Percentiles rank a stretch among this genome's conserved stretches.
These are phyloP conservation scores for Phaeosphaeria sp. DNA, from an alignment of 2,329 filamentous ascomycete species.

Conservation along the genomic window DNA sequence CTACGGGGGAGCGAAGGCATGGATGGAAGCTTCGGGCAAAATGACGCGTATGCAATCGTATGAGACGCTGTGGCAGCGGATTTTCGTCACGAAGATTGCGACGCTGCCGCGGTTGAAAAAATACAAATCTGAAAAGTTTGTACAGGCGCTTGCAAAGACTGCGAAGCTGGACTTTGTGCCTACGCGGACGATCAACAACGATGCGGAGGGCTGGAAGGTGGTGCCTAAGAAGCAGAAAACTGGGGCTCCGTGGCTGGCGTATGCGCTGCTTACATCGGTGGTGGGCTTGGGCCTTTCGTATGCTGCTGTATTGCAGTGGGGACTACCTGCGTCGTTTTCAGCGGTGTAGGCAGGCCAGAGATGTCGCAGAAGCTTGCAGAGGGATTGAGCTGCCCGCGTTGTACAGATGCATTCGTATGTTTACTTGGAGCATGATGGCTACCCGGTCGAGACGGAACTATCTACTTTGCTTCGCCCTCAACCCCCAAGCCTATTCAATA, in stretches of 20 bases:
- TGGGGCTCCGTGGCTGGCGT: conserved; percentile 6
- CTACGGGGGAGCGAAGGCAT: conserved; percentile 11
- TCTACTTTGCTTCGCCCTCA: not conserved
- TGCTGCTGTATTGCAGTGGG: not conserved
- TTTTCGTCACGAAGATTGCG: conserved; percentile 12
- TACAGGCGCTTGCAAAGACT: conserved; percentile 5
- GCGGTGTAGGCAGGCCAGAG: not conserved
- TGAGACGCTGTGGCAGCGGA: conserved; percentile 9
- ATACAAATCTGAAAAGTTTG: conserved; percentile 3
- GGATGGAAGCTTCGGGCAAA: conserved; percentile 14
- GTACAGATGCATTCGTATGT: not conserved
- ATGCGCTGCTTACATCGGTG: conserved; percentile 6
- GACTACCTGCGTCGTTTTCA: not conserved
- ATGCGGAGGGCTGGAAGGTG: conserved; percentile 13
- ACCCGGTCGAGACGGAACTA: not conserved
- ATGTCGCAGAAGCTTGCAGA: not conserved
- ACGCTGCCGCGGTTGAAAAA: conserved; percentile 2
- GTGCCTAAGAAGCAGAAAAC: not conserved
- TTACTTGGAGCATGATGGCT: no score
- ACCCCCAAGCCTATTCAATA: no score
- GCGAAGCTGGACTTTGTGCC: conserved; percentile 22
- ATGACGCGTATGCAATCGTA: conserved; percentile 17
- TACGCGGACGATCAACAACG: conserved; percentile 20
- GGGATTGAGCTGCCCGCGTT: not conserved
- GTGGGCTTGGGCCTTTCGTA: conserved; percentile 6